Evolutionary conservation across 2,329 filamentous ascomycete species (phyloP), one percentile per base, ranked within the genome.

Genomic region (Aspergillus proliferans): DNA sequence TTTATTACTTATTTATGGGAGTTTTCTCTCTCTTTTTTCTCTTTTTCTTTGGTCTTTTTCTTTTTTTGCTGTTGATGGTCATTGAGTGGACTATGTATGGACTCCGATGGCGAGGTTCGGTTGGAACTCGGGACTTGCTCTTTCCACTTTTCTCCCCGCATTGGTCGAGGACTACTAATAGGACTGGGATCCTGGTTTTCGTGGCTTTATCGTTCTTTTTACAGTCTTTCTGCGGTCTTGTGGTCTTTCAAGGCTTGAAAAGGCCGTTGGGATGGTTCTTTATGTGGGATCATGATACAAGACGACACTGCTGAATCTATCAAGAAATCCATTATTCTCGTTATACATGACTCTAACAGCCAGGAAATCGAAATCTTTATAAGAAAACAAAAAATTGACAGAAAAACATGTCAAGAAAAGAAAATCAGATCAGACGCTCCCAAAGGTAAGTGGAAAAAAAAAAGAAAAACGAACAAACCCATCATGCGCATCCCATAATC

Each of bases 1-100:
- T 30, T 30, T 30, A 30, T 30, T 30, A 30, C 9, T 30, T 30
- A 30, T 30, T 30, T 30, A 30, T 9, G 26, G 10, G 10, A 0
- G 46, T 46, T 40, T 33, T 48, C 26, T 34, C 39, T 34, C 38
- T 39, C 49, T 52, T 52, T 52, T 50, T 52, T 22, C 15, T 36
- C n/a, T 40, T 21, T 43, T 49, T 52, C 45, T 21, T 21, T 39
- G 14, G 21, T 30, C 42, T 39, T 51, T 50, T 53, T 47, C 24
- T 49, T 33, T 52, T 49, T 15, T 46, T 34, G 41, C 19, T 14
- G 42, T 28, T 19, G 41, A 21, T 4, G 21, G 21, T 4, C 21
- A 21, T 21, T 4, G 22, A 45, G 28, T 9, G 14, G 7, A 6
- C 7, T 4, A n/a, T 36, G 6, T 36, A 15, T 12, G 14, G 4